Evolutionary conservation across 257 asterid genomes (phyloP), one percentile per base, ranked within the genome.

Genomic region (Verbena officinalis): DNA sequence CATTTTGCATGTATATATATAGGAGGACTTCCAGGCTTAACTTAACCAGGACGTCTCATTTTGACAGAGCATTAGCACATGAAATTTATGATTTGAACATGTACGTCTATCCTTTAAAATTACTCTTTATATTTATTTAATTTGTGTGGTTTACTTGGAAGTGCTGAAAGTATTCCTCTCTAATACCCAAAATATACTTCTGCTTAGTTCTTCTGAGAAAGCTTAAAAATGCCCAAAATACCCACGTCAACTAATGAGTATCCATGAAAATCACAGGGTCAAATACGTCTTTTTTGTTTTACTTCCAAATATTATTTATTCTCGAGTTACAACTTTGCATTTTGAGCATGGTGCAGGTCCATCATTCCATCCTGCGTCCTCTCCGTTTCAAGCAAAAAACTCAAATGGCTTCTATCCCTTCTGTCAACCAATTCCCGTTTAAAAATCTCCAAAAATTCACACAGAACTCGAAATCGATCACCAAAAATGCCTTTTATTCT

Each of bases 401-500:
- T 27, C 33, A 46, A 69, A 87, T 91, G 98, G 92, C 96, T 63
- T 81, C 91, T 3, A 67, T 90, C 27, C 59, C 87, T 54, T 77
- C 80, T 0, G 62, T 78, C 51, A 67, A 59, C 48, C 93, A 68
- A 27, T 55, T 85, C 19, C 46, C 88, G 0, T 62, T 62, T 57
- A 70, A 10, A 40, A 59, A 67, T 9, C 19, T 68, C 14, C 62
- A 17, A 3, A 51, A 19, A 23, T 38, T 55, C 19, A 24, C 63
- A 20, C 78, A 27, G 6, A 39, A 31, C 30, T 42, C 76, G 11
- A 57, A 61, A 39, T 67, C 55, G 9, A 7, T 55, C 5, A 24
- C 78, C 0, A 61, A 2, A 16, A 8, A 42, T 7, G 60, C 78
- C 4, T 15, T 63, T 14, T 57, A 56, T 51, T 68, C 74, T 4